phyloP scores from a whole-genome alignment of 192 early-diverging fungal genomes.

The Coemansia sp. region DNA sequence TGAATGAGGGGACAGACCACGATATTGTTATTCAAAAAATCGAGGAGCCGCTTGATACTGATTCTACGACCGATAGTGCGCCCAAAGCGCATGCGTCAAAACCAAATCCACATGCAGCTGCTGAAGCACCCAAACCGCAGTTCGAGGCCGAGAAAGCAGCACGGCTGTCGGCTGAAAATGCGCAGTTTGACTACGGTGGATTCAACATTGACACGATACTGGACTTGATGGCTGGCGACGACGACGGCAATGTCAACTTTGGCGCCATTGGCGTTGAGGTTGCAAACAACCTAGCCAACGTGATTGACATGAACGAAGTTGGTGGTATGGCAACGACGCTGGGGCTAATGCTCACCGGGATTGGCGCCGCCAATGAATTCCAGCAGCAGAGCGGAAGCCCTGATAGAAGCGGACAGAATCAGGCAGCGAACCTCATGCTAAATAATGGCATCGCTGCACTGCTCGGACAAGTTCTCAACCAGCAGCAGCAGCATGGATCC shows the following conservation, averaged over 20 bases:
- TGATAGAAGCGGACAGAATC: not conserved
- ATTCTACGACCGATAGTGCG: not conserved
- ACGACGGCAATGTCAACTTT: conserved; percentile 45
- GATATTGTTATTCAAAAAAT: conserved; percentile 5
- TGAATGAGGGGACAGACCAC: conserved; percentile 14
- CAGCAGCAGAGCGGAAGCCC: conserved; percentile 13
- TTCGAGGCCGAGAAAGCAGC: too few relatives aligned
- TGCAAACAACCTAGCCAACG: conserved; percentile 40
- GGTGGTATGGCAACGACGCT: conserved; percentile 37
- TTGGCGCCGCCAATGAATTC: conserved; percentile 29
- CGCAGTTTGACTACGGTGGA: not conserved
- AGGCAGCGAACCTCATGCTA: conserved; percentile 6
- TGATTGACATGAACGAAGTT: conserved; percentile 47
- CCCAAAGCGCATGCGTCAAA: not conserved
- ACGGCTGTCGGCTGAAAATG: too few relatives aligned
- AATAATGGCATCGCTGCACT: conserved; percentile 29
- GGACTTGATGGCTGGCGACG: conserved; percentile 43
- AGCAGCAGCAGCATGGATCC: not conserved
- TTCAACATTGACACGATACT: conserved; percentile 41
- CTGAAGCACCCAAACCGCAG: too few relatives aligned
- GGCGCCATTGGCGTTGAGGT: conserved; percentile 40
- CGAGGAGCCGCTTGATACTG: not conserved
- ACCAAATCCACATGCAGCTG: too few relatives aligned
- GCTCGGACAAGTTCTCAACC: conserved; percentile 16
- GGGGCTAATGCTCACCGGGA: conserved; percentile 40